Percentiles rank a stretch among this genome's conserved stretches.
Evolutionary conservation across 352 stramenopile species (phyloP).

Genomic region (Globisporangium spinosum): DNA sequence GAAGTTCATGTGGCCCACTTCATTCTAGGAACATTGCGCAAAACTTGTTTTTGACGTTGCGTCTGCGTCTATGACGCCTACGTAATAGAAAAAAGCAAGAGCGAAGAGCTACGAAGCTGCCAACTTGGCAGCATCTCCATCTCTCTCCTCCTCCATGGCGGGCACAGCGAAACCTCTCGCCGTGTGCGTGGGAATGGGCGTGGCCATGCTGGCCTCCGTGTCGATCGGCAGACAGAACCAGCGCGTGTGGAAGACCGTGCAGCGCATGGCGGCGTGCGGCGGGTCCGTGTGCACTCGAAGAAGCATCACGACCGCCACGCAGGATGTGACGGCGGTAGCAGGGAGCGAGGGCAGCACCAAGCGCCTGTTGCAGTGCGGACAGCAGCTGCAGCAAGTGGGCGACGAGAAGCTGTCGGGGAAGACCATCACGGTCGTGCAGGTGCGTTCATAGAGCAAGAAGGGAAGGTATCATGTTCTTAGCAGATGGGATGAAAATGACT

Average conservation of each 20-base stretch:
- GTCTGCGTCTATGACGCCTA: conserved; percentile 1
- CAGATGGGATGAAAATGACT: conserved; percentile 1
- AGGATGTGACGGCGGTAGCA: neutral
- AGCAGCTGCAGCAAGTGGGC: conserved; percentile 39
- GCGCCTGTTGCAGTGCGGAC: conserved; percentile 43
- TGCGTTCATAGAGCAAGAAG: conserved; percentile 10
- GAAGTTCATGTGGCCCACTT: neutral
- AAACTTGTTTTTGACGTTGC: neutral
- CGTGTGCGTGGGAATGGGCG: conserved; percentile 66
- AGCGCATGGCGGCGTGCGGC: conserved; percentile 22
- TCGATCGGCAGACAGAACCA: conserved; percentile 50
- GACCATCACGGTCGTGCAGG: conserved; percentile 78
- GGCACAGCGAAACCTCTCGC: conserved; percentile 28
- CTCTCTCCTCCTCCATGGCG: conserved; percentile 10
- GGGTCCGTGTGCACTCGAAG: conserved; percentile 16
- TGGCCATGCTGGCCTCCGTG: conserved; percentile 66
- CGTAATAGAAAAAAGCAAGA: conserved; percentile 8
- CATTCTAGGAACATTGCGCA: conserved; percentile 2
- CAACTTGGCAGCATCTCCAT: neutral
- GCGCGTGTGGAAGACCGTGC: conserved; percentile 46
- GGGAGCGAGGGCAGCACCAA: conserved; percentile 1
- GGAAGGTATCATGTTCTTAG: neutral
- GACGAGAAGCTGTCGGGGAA: conserved; percentile 38
- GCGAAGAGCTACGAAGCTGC: neutral
- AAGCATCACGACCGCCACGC: neutral